Evolutionary conservation across 1,284 basidiomycete genomes (phyloP).

Genomic region (Acaromyces ingoldii): DNA sequence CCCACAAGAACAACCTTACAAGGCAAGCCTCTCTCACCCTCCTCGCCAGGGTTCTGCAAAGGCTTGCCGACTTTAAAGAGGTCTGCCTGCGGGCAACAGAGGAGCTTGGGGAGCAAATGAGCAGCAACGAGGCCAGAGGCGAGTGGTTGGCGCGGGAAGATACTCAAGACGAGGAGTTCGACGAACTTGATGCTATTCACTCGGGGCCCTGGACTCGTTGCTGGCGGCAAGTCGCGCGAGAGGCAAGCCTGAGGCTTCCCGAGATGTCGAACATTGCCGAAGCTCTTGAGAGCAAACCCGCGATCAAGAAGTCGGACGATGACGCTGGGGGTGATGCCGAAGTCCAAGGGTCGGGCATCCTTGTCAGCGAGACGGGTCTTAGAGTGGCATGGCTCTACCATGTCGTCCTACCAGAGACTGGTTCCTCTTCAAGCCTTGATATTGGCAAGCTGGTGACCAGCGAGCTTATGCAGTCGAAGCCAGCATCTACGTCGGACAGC

Average conservation of each 20-base stretch:
- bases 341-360: constrained; percentile 53
- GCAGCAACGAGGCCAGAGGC: too few relatives aligned
- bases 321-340: background rate
- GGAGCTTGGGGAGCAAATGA: constrained; percentile 66
- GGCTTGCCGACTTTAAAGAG: constrained; percentile 19
- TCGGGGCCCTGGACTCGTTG: constrained; percentile 69
- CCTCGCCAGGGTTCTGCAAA: constrained; percentile 52
- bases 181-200: too few relatives aligned
- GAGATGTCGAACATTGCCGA: constrained; percentile 59
- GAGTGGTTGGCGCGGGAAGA: too few relatives aligned
- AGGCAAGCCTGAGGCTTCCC: constrained; percentile 70
- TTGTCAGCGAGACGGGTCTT: constrained; percentile 73
- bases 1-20: constrained; percentile 60
- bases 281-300: too few relatives aligned
- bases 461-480: constrained; percentile 54
- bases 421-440: constrained; percentile 71
- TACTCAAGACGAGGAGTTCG: too few relatives aligned
- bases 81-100: constrained; percentile 28
- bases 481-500: background rate
- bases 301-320: too few relatives aligned
- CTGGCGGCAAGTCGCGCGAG: constrained; percentile 65
- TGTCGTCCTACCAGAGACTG: constrained; percentile 66
- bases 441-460: constrained; percentile 70
- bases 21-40: constrained; percentile 75
- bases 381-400: constrained; percentile 80